phyloP scores from a whole-genome alignment of 2,329 filamentous ascomycete genomes.

The Fusarium nygamai region DNA sequence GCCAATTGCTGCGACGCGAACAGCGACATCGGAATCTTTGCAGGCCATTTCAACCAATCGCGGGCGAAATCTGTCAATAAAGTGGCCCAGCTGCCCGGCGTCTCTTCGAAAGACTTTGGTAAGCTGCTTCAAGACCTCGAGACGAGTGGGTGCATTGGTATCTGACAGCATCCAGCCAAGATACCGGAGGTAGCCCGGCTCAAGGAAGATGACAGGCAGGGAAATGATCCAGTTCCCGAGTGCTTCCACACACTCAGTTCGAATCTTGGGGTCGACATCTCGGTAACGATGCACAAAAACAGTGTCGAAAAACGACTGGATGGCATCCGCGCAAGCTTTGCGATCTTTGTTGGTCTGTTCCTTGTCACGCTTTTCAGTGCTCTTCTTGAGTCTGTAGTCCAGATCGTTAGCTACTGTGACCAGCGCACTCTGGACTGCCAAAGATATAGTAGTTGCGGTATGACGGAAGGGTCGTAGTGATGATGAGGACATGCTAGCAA shows the following conservation, averaged over 20 bases:
- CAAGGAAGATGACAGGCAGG: slow-evolving; percentile 88
- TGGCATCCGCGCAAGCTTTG: slow-evolving; percentile 73
- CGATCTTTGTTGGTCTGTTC: slow-evolving; percentile 76
- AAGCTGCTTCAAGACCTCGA: slow-evolving; percentile 89
- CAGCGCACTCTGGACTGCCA: slow-evolving; percentile 82
- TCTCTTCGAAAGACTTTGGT: slow-evolving; percentile 81
- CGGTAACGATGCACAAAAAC: slow-evolving; percentile 96
- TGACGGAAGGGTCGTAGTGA: slow-evolving; percentile 90
- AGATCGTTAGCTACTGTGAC: slow-evolving; percentile 78
- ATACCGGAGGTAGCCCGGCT: slow-evolving; percentile 90
- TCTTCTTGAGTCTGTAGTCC: slow-evolving; percentile 77
- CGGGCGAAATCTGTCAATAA: slow-evolving; percentile 89
- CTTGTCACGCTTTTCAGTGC: slow-evolving; percentile 79
- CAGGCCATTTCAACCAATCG: slow-evolving; percentile 94
- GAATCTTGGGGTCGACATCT: slow-evolving; percentile 89
- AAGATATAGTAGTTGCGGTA: slow-evolving; percentile 85
- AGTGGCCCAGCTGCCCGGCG: slow-evolving; percentile 85
- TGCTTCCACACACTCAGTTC: slow-evolving; percentile 86
- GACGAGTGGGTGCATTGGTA: slow-evolving; percentile 74
- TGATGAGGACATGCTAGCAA: slow-evolving; percentile 90
- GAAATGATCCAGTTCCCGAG: slow-evolving; percentile 89
- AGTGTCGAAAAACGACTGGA: slow-evolving; percentile 89
- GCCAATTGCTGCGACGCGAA: slow-evolving; percentile 82
- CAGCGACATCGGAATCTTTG: slow-evolving; percentile 81
- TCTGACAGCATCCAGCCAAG: slow-evolving; percentile 96